Conservation (phyloP, 202 grass and related monocot species). For the Tripidium arundinaceum region DNA sequence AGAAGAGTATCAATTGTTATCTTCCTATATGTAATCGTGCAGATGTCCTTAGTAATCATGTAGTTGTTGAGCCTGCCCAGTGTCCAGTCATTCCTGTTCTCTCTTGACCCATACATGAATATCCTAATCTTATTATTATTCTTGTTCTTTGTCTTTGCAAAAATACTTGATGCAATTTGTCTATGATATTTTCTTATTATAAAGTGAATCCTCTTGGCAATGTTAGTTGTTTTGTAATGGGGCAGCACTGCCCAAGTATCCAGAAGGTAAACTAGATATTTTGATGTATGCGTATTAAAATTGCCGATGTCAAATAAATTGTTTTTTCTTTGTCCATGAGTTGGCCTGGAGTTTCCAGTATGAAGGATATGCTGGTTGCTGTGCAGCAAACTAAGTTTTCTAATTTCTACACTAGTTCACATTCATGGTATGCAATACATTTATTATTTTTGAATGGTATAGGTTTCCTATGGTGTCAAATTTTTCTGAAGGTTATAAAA, state of each 20-base stretch:
- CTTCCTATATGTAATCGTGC: neutral
- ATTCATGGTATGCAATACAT: neutral
- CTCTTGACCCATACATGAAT: neutral
- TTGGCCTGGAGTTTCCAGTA: neutral
- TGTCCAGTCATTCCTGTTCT: neutral
- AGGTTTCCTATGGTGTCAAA: slow-evolving; percentile 1
- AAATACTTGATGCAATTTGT: neutral
- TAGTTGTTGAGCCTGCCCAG: neutral
- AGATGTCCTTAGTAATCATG: neutral
- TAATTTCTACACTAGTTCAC: neutral
- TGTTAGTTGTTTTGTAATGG: neutral
- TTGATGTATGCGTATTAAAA: neutral
- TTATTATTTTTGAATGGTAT: neutral
- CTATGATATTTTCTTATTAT: neutral
- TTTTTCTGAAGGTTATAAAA: neutral
- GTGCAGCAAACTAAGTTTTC: neutral
- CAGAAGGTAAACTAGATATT: neutral
- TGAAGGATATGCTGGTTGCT: neutral
- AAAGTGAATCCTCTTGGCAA: neutral
- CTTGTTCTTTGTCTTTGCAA: neutral
- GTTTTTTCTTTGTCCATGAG: neutral
- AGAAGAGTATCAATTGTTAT: neutral
- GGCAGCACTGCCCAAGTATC: neutral
- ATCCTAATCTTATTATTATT: neutral
- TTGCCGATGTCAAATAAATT: neutral